Evolutionary conservation across 2,329 filamentous ascomycete species (phyloP).

Genomic region (Nectriaceae sp.): DNA sequence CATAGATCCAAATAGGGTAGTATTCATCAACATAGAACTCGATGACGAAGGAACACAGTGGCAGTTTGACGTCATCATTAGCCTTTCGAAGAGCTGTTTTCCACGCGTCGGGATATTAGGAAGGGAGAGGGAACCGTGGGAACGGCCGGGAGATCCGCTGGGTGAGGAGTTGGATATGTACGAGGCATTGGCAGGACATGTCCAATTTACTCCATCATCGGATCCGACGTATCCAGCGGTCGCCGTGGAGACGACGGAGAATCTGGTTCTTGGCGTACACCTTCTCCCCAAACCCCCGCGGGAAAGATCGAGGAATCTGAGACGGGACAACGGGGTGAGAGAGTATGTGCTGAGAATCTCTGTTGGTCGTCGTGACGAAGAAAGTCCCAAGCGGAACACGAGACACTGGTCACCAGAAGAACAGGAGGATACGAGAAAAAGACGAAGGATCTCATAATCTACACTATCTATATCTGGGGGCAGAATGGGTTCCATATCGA

Average conservation of each 20-base stretch:
- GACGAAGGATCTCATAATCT: not conserved
- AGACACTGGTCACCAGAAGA: not conserved
- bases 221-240: slow-evolving; percentile 2
- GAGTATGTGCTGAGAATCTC: not conserved
- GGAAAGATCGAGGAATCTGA: not conserved
- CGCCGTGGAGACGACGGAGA: slow-evolving; percentile 1
- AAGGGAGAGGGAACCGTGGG: slow-evolving; percentile 1
- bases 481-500: too few species aligned
- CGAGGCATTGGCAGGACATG: not conserved
- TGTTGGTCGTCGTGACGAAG: not conserved
- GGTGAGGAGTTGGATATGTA: not conserved
- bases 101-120: slow-evolving; percentile 1
- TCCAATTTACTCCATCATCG: slow-evolving; percentile 2
- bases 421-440: not conserved
- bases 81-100: not conserved
- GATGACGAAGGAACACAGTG: not conserved
- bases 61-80: slow-evolving; percentile 3
- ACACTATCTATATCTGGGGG: not conserved
- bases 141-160: slow-evolving; percentile 2
- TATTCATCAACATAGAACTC: slow-evolving; percentile 4
- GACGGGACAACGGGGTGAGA: not conserved
- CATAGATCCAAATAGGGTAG: not conserved
- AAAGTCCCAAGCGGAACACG: not conserved
- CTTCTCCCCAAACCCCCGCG: not conserved
- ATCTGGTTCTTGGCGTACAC: not conserved